phyloP scores from a whole-genome alignment of 2,329 filamentous ascomycete genomes.

The Diatrype stigma region DNA sequence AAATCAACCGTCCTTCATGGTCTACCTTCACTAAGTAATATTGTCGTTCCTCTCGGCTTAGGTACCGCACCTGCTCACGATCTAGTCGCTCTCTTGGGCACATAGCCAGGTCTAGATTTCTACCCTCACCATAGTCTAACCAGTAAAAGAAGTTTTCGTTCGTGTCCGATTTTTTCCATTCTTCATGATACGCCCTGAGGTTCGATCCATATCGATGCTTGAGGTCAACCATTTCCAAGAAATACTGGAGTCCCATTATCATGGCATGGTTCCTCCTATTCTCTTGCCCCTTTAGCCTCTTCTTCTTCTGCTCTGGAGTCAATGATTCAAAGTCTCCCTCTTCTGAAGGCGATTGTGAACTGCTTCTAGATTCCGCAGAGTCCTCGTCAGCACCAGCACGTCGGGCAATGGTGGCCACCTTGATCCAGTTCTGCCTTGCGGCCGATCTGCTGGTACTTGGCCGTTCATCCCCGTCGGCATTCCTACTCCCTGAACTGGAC shows the following conservation, averaged over 20 bases:
- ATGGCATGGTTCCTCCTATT: slow-evolving; percentile 63
- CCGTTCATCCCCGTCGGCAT: slow-evolving; percentile 7
- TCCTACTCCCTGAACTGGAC: slow-evolving; percentile 1
- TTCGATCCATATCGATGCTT: slow-evolving; percentile 88
- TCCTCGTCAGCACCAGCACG: slow-evolving; percentile 66
- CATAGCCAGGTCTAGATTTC: slow-evolving; percentile 61
- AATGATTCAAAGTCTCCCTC: slow-evolving; percentile 23
- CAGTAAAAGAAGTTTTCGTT: slow-evolving; percentile 92
- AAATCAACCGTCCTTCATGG: slow-evolving; percentile 69
- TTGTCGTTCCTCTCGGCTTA: slow-evolving; percentile 76
- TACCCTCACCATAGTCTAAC: slow-evolving; percentile 79
- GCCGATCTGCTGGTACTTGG: slow-evolving; percentile 23
- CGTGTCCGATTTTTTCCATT: slow-evolving; percentile 75
- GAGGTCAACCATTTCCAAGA: slow-evolving; percentile 77
- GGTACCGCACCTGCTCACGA: slow-evolving; percentile 75
- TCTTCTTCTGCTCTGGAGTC: slow-evolving; percentile 34
- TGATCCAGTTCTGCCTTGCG: slow-evolving; percentile 71
- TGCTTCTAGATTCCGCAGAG: slow-evolving; percentile 41
- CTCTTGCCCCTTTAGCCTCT: slow-evolving; percentile 46
- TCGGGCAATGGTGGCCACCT: slow-evolving; percentile 64
- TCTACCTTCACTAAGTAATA: slow-evolving; percentile 79
- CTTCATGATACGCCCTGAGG: slow-evolving; percentile 72
- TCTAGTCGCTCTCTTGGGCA: slow-evolving; percentile 74
- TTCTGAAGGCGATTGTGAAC: slow-evolving; percentile 25
- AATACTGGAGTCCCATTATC: slow-evolving; percentile 83